These are phyloP conservation scores for Aspergillus cristatus DNA, from an alignment of 495 filamentous ascomycete genomes.

Conservation along the genomic window DNA sequence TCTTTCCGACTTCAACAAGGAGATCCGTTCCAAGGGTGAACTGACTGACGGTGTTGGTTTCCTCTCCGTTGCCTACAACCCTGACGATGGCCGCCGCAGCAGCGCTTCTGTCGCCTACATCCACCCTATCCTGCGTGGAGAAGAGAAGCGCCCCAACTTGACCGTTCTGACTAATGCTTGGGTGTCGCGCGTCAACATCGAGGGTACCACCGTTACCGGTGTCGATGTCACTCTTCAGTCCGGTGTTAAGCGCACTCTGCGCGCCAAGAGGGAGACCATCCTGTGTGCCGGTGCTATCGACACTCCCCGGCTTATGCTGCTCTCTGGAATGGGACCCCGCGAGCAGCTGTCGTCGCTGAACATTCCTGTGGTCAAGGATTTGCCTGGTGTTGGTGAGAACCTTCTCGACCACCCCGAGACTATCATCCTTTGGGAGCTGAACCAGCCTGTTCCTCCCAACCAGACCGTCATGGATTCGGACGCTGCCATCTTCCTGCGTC, in stretches of 20 bases:
- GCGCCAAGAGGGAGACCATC: slow-evolving; percentile 61
- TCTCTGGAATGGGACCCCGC: slow-evolving; percentile 67
- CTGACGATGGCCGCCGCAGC: slow-evolving; percentile 66
- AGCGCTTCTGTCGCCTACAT: slow-evolving; percentile 81
- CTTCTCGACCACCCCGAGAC: slow-evolving; percentile 68
- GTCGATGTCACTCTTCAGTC: slow-evolving; percentile 58
- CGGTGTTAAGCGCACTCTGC: slow-evolving; percentile 49
- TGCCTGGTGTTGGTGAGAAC: slow-evolving; percentile 74
- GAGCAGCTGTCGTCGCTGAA: slow-evolving; percentile 52
- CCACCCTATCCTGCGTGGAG: slow-evolving; percentile 69
- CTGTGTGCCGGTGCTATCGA: slow-evolving; percentile 72
- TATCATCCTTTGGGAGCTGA: slow-evolving; percentile 80
- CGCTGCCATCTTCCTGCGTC: slow-evolving; percentile 73
- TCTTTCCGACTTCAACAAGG: slow-evolving; percentile 71
- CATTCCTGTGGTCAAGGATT: slow-evolving; percentile 61
- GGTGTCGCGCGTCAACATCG: slow-evolving; percentile 67
- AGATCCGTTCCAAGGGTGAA: slow-evolving; percentile 58
- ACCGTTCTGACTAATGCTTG: slow-evolving; percentile 72
- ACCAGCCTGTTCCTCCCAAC: slow-evolving; percentile 60
- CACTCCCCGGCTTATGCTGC: slow-evolving; percentile 63
- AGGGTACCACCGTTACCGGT: slow-evolving; percentile 51
- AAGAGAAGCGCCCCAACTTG: slow-evolving; percentile 67
- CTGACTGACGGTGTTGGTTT: slow-evolving; percentile 69
- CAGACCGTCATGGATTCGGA: slow-evolving; percentile 83
- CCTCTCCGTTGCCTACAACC: slow-evolving; percentile 78